Base-by-base conservation (phyloP, 768 basidiomycete genomes). In the Ephemerocybe angulata region DNA sequence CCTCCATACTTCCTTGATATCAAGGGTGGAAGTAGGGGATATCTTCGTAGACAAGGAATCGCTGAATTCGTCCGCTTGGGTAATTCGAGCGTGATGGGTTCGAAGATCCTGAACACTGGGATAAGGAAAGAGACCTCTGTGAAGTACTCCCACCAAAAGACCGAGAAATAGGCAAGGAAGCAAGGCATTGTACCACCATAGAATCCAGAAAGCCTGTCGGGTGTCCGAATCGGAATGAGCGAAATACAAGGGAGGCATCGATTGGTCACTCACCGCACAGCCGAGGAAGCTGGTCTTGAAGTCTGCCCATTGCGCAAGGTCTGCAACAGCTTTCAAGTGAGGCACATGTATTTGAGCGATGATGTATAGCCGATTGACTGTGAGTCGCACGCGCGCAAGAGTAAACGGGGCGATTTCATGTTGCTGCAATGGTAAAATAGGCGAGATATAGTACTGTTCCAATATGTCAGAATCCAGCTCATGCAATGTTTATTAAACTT, bases 171-270 rank as follows among this genome's bases (percentile, higher is more conserved):
- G 62, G 7, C 76, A 73, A 12, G 87, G 78, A 12, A 80, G 69
- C 3, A 88, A 72, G 13, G 84, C 62, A 60, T 86, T 74, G 50
- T 79, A 61, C 65, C 79, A 80, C 86, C 86, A 88, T 15, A 86
- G 61, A 31, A 75, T 65, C 87, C 87, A 88, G 58, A 79, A 88
- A 1, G 73, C 53, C 87, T 87, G 57, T 33, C 24, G 43, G 41
- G 30, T 24, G 15, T 28, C 5, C 29, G 12, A 30, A 4, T 15
- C 13, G 40, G 51, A 33, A 43, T 38, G 33, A n/a, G 35, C 15
- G 21, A 49, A 56, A 33, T 31, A 46, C 17, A 41, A 10, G 33
- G 15, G 19, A 51, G 15, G 53, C 31, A 30, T 29, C 22, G 40
- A 15, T 21, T 29, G 13, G 21, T 6, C n/a, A 75, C 83, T 50